phyloP scores from a whole-genome alignment of 2,329 filamentous ascomycete species.

The Curvularia sp. region DNA sequence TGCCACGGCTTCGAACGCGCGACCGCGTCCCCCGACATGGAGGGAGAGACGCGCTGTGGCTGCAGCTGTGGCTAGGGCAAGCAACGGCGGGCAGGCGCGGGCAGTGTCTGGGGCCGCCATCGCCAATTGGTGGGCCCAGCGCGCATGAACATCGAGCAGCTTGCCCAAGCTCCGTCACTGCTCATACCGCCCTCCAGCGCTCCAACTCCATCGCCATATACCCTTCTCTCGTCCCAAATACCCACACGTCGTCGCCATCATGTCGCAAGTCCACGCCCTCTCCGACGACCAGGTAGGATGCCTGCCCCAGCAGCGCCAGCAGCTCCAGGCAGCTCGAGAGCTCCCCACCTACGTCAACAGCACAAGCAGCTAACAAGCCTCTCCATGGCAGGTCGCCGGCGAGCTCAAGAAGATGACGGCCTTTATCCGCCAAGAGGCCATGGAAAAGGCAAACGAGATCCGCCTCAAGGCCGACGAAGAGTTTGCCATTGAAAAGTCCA shows the following conservation, averaged over 20 bases:
- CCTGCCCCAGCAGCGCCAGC: not conserved
- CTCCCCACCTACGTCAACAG: conserved; percentile 37
- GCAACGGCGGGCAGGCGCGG: conserved; percentile 10
- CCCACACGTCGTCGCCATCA: conserved; percentile 59
- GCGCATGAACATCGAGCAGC: conserved; percentile 32
- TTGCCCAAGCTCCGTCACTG: conserved; percentile 33
- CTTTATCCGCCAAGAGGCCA: conserved; percentile 98
- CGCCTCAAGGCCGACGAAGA: conserved; percentile 98
- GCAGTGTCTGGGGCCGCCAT: conserved; percentile 19
- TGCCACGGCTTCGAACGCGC: not conserved
- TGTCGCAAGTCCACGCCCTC: conserved; percentile 93
- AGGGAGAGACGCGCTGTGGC: not conserved
- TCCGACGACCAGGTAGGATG: conserved; percentile 89
- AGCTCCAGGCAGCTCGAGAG: conserved; percentile 40
- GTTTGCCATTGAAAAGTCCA: conserved; percentile 98
- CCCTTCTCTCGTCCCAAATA: not conserved
- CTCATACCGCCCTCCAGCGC: conserved; percentile 18
- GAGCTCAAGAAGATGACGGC: conserved; percentile 99
- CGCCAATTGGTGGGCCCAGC: conserved; percentile 13
- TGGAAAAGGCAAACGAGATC: conserved; percentile 97
- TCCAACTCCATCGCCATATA: conserved; percentile 9
- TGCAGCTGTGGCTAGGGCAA: not conserved
- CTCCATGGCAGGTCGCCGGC: conserved; percentile 76
- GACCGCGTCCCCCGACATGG: not conserved
- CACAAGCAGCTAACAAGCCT: conserved; percentile 36